Base-by-base conservation (phyloP, 2,329 filamentous ascomycete species). In the Neonectria coccinea region DNA sequence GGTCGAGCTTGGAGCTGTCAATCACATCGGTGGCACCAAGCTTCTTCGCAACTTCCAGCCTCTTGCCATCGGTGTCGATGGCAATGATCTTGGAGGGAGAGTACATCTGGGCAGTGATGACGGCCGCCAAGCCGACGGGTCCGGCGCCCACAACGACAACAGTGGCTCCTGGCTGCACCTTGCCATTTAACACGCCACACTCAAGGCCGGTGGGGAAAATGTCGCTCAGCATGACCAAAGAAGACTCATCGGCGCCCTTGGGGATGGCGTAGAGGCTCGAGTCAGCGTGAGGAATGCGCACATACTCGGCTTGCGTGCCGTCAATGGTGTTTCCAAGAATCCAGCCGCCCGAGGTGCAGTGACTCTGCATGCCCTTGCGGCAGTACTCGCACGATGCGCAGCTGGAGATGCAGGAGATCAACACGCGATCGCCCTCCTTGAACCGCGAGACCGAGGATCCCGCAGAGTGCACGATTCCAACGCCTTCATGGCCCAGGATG, bases 261-360 rank as follows among this genome's bases (percentile, higher is more conserved):
- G 85, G 83, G 1, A 86, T 71, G 3, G 75, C 67, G 70, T 84
- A 81, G 8, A 88, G 77, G 9, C 81, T 84, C 8, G 79, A 79
- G 59, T 83, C 80, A 0, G 84, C 85, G 70, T 83, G 81, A 2
- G 83, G 83, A 47, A 87, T 81, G 20, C 84, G 79, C 41, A 87
- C 84, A 65, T 83, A 87, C 70, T 87, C 85, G n/a, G 85, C 86
- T 70, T 88, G 85, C 0, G 84, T 86, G 48, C 85, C 85, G 67
- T 86, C 83, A 20, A 83, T 79, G 0, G 76, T 78, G 69, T 88
- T 83, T 20, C 86, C 86, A 2, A 88, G 76, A 5, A 82, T 79
- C 86, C 86, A 88, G 4, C 86, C 85, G 27, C 84, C 85, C 12
- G 80, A 82, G 8, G 77, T 77, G 73, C 86, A 88, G 67, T 86